Conservation (phyloP, 345 rosid species). For the Citropsis articulata region DNA sequence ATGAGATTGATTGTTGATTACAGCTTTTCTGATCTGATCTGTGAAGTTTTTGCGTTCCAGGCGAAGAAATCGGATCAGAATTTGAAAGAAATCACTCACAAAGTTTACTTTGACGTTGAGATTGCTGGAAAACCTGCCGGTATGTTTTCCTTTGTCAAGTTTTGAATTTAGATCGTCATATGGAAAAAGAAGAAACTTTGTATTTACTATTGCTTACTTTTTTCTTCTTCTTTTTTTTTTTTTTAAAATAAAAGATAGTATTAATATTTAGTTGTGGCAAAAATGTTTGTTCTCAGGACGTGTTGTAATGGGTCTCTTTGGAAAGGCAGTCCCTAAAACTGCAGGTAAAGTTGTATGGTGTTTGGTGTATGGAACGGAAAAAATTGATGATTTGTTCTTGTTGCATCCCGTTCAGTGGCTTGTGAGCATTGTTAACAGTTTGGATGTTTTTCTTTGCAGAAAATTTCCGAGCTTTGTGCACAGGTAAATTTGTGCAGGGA, state of each 20-base stretch:
- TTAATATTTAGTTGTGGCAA: not conserved
- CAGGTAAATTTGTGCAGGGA: constrained; percentile 41
- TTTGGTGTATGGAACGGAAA: not conserved
- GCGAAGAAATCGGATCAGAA: constrained; percentile 67
- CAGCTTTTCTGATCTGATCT: not conserved
- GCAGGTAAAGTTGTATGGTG: constrained; percentile 42
- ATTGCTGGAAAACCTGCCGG: constrained; percentile 92
- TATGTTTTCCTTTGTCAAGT: constrained; percentile 22
- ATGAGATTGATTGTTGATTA: not conserved
- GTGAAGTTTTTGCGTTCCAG: constrained; percentile 30
- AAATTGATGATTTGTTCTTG: not conserved
- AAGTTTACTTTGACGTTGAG: constrained; percentile 92
- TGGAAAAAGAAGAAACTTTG: not conserved
- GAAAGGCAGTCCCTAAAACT: constrained; percentile 91
- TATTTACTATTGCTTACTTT: not conserved
- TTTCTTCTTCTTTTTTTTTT: not conserved
- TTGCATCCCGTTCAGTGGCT: too few species aligned
- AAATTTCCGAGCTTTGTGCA: constrained; percentile 96
- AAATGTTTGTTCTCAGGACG: constrained; percentile 53
- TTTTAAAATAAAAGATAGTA: too few species aligned
- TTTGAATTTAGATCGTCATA: not conserved
- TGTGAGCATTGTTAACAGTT: constrained; percentile 8
- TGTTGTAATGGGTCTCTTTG: constrained; percentile 79
- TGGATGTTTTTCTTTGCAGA: constrained; percentile 50
- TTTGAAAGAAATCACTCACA: constrained; percentile 69